Base-by-base conservation (phyloP, 2,329 filamentous ascomycete genomes). In the Mariannaea sp. region DNA sequence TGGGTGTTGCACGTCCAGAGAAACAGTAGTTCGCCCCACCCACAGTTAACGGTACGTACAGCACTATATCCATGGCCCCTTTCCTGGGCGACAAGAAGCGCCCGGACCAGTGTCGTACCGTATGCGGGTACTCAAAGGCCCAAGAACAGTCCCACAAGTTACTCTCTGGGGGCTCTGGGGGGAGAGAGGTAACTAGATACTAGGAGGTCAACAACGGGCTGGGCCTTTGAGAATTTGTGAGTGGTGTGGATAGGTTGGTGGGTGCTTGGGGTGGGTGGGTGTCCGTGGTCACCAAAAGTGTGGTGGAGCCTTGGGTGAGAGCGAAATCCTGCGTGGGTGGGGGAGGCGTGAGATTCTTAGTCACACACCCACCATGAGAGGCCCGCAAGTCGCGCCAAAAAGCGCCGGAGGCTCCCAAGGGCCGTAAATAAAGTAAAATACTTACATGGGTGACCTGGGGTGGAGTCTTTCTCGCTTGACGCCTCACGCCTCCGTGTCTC, bases 401-500 rank as follows among this genome's bases (percentile, higher is more conserved):
- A 27, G 36, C 26, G 14, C 35, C 14, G n/a, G 45, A 32, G 35
- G 35, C 45, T 40, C 46, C n/a, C 35, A 41, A 53, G 50, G 48
- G 57, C 49, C 59, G 59, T 59, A 58, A 57, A 59, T 58, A 56
- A 56, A 59, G 57, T 59, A 59, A 59, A 58, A 55, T 54, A 55
- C n/a, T n/a, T n/a, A n/a, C 59, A 60, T 60, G 65, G 59, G 56
- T 64, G 56, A 55, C 55, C 59, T 53, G 61, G 61, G 59, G 60
- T 66, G 61, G 38, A n/a, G 61, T 59, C 59, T 58, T 10, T 59
- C 63, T 62, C 55, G 60, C 60, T 57, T 60, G 43, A 24, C 30
- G 29, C 41, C 13, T 29, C 61, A 69, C 67, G 42, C 65, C 62
- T 43, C 60, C 61, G 69, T 71, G 62, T 10, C 8, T 36, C 16